phyloP scores from a whole-genome alignment of 495 filamentous ascomycete genomes.

The Trichoderma virens region DNA sequence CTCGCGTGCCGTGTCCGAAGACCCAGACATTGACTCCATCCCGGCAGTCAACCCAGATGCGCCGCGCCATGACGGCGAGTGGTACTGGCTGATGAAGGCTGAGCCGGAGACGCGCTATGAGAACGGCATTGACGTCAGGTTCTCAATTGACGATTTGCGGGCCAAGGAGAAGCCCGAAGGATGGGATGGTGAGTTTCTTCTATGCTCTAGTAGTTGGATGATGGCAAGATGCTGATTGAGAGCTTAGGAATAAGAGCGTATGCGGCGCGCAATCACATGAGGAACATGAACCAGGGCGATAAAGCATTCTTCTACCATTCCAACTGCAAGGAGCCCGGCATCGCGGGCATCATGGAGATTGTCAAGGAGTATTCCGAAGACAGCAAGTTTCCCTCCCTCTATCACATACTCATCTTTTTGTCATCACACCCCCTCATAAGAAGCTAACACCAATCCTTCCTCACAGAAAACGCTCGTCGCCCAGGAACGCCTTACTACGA shows the following conservation, averaged over 20 bases:
- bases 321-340: constrained; percentile 84
- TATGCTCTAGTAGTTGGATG: neutral
- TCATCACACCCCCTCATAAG: neutral
- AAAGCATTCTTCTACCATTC: constrained; percentile 96
- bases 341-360: constrained; percentile 91
- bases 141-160: constrained; percentile 87
- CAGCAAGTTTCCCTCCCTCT: constrained; percentile 40
- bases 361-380: constrained; percentile 75
- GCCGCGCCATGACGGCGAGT: constrained; percentile 16
- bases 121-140: constrained; percentile 79
- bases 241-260: neutral
- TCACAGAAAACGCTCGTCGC: constrained; percentile 71
- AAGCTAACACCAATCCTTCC: constrained; percentile 15
- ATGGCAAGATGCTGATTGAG: neutral
- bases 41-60: constrained; percentile 9
- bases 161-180: constrained; percentile 64
- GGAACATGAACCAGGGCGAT: constrained; percentile 84
- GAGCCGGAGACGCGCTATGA: constrained; percentile 83
- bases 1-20: constrained; percentile 8
- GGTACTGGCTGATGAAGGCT: constrained; percentile 93
- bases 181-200: constrained; percentile 66
- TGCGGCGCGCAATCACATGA: constrained; percentile 75
- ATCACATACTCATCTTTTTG: neutral
- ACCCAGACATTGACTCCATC: constrained; percentile 11
- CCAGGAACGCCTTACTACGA: constrained; percentile 76